Conservation (phyloP, 495 filamentous ascomycete genomes). For the Xylaria nigripes region DNA sequence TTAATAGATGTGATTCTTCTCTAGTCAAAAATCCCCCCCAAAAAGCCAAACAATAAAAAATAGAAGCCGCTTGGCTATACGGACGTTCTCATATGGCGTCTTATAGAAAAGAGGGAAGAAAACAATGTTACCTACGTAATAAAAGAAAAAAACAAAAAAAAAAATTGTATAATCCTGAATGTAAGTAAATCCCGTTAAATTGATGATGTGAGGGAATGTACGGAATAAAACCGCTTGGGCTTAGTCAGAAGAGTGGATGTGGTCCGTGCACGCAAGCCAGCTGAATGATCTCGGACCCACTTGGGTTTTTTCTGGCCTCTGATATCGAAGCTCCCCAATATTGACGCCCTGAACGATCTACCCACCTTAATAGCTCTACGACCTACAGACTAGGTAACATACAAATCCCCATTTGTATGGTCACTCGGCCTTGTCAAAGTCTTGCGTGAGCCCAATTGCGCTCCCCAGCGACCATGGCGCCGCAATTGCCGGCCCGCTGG, state of each 20-base stretch:
- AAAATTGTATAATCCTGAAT: too few species aligned
- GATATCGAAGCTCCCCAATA: constrained; percentile 6
- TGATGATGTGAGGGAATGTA: too few species aligned
- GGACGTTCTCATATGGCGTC: background rate
- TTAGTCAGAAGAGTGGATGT: background rate
- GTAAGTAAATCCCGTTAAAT: too few species aligned
- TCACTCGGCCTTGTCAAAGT: background rate
- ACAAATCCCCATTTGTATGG: background rate
- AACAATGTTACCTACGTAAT: background rate
- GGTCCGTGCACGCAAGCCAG: background rate
- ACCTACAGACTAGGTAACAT: background rate
- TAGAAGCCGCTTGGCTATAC: background rate
- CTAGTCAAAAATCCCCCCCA: too few species aligned
- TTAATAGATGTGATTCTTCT: too few species aligned
- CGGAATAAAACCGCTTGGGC: background rate
- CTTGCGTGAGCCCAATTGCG: constrained; percentile 4
- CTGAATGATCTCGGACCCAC: constrained; percentile 11
- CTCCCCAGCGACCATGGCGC: constrained; percentile 43
- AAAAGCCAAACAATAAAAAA: background rate
- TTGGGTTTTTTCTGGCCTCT: constrained; percentile 20
- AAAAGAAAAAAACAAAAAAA: background rate
- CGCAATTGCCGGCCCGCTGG: constrained; percentile 45
- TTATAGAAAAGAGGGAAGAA: background rate
- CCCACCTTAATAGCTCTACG: too few species aligned
- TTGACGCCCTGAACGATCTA: background rate